Evolutionary conservation across 2,329 filamentous ascomycete genomes (phyloP), one percentile per base, ranked within the genome.

Genomic region (Alternaria longipes): DNA sequence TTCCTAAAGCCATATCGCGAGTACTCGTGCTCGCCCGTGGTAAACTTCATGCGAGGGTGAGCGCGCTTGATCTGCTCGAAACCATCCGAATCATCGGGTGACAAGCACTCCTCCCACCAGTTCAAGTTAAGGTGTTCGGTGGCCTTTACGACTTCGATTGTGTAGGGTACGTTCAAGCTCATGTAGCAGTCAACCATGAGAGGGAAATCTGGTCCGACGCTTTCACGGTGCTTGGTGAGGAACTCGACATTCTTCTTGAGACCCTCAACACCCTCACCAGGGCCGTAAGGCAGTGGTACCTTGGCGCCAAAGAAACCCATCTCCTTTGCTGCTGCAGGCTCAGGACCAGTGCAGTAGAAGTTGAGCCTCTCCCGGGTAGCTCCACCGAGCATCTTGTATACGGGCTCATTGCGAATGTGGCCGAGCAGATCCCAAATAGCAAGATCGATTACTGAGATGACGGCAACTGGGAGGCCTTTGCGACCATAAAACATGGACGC

Each of bases 111-210:
- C 82, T 97, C 94, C 93, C 93, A 97, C 94, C 94, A 97, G 83
- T 97, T 93, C 78, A 97, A 94, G 79, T 94, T 87, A 68, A 97
- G 86, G 69, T 93, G 89, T 70, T 92, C 87, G 76, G 90, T 93
- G 53, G 90, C 90, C 81, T 94, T 91, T 62, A 91, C 94, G 24
- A 97, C 85, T 80, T 97, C 91, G 69, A 97, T 97, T 4, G 92
- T 97, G 82, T 97, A 97, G 1, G 91, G 83, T 26, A 97, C 94
- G 73, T 94, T 97, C 74, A 97, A 84, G 69, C 91, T 94, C 94
- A 97, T 97, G 82, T 97, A 97, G 84, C 94, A 97, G 82, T 97
- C 94, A 5, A 97, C 94, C 84, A 96, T 94, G 68, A 97, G 85
- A 46, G 94, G 94, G 78, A 95, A 97, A 78, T 97, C 91, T 0